These are phyloP conservation scores for Ustilago hordei DNA, from an alignment of 1,284 basidiomycete genomes.

Conservation along the genomic window DNA sequence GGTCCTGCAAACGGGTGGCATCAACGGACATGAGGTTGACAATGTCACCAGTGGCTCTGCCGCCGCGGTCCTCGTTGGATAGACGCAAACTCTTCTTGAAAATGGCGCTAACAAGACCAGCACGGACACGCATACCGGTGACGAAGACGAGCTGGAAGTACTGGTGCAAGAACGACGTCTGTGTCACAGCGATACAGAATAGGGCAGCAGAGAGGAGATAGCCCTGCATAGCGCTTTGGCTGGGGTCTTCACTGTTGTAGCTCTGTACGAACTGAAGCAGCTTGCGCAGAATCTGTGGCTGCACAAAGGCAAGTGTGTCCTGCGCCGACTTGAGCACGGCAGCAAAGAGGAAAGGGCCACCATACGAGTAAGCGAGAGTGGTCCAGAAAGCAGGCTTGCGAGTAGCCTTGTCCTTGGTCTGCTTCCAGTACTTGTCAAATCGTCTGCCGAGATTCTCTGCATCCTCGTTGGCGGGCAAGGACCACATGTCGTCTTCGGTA, in stretches of 20 bases:
- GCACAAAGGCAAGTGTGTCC: conserved; percentile 75
- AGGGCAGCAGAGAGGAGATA: conserved; percentile 71
- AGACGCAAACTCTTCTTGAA: conserved; percentile 77
- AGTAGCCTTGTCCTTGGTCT: conserved; percentile 78
- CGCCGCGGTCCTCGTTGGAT: conserved; percentile 81
- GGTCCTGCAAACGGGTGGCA: conserved; percentile 89
- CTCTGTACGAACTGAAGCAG: conserved; percentile 78
- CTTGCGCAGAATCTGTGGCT: conserved; percentile 87
- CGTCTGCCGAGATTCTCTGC: conserved; percentile 75
- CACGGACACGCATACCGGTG: conserved; percentile 78
- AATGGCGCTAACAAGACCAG: conserved; percentile 88
- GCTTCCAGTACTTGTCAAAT: conserved; percentile 77
- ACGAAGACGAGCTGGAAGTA: conserved; percentile 77
- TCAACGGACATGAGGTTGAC: conserved; percentile 95
- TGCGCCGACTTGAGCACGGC: conserved; percentile 58
- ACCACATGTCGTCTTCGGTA: conserved; percentile 84
- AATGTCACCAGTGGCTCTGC: conserved; percentile 83
- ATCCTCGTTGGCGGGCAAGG: conserved; percentile 75
- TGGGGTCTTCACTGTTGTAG: conserved; percentile 27
- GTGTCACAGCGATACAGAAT: conserved; percentile 77
- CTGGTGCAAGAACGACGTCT: conserved; percentile 81
- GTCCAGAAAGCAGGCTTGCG: conserved; percentile 76
- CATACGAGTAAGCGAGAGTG: conserved; percentile 72
- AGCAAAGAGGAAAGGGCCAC: conserved; percentile 74
- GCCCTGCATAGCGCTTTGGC: conserved; percentile 53